Conservation (phyloP, 192 early-diverging fungal genomes). For the Entomortierella beljakovae region DNA sequence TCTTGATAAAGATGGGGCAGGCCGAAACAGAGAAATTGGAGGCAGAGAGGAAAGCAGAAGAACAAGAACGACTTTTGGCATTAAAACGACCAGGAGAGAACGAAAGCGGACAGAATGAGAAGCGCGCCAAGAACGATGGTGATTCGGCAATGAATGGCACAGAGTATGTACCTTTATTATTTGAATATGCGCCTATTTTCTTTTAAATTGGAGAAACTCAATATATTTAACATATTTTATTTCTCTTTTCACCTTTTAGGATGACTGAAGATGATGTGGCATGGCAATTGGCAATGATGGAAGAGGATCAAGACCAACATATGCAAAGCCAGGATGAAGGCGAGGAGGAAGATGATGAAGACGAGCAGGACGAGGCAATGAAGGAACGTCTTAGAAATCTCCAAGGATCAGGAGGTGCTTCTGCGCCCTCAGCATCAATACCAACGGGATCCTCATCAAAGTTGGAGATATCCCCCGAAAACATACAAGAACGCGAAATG, state of each 20-base stretch:
- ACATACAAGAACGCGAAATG: constrained; percentile 34
- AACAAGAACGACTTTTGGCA: constrained; percentile 31
- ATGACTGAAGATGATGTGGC: constrained; percentile 73
- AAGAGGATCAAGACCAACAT: constrained; percentile 27
- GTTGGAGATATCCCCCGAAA: constrained; percentile 27
- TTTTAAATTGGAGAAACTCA: not conserved
- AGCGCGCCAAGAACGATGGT: constrained; percentile 25
- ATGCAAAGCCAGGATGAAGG: constrained; percentile 21
- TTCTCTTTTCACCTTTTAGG: too few species aligned
- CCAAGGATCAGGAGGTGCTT: constrained; percentile 11
- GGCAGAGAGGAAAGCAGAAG: constrained; percentile 52
- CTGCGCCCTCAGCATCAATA: not conserved
- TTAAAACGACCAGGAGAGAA: constrained; percentile 28
- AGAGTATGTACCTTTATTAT: too few species aligned
- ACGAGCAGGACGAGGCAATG: constrained; percentile 31
- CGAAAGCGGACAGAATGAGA: constrained; percentile 5
- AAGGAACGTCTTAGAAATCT: constrained; percentile 29
- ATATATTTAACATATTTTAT: not conserved
- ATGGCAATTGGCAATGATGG: constrained; percentile 64
- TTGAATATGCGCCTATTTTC: too few species aligned
- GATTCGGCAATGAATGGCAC: constrained; percentile 29
- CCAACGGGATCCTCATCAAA: not conserved
- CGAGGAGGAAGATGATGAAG: constrained; percentile 44
- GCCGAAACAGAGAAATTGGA: constrained; percentile 39
- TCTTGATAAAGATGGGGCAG: constrained; percentile 66